Conservation (phyloP, 2,329 filamentous ascomycete species). For the Penicillium verrucosum region DNA sequence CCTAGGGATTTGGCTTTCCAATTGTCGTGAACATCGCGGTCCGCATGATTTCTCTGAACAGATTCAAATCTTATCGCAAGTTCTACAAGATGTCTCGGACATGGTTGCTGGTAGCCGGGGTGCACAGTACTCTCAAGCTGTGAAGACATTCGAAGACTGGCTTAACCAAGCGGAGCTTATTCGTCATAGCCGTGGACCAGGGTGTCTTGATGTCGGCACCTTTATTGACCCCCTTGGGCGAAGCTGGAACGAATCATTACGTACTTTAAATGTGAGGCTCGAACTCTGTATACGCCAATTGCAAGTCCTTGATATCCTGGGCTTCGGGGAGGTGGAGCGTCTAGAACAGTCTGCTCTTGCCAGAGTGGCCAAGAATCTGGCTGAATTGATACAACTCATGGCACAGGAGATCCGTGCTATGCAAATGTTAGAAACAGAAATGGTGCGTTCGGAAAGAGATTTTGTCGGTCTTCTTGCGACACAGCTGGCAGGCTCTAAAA, state of each 20-base stretch:
- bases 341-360: slow-evolving; percentile 32
- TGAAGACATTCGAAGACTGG: slow-evolving; percentile 39
- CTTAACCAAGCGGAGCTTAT: slow-evolving; percentile 30
- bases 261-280: slow-evolving; percentile 30
- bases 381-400: slow-evolving; percentile 34
- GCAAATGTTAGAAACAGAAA: slow-evolving; percentile 34
- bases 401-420: slow-evolving; percentile 38
- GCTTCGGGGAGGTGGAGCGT: slow-evolving; percentile 26
- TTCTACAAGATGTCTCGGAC: slow-evolving; percentile 39
- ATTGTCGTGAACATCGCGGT: slow-evolving; percentile 27
- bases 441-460: slow-evolving; percentile 34
- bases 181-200: slow-evolving; percentile 12
- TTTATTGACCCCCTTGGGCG: slow-evolving; percentile 38
- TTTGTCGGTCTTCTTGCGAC: slow-evolving; percentile 33
- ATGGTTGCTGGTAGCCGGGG: slow-evolving; percentile 23
- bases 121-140: slow-evolving; percentile 30
- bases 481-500: slow-evolving; percentile 16
- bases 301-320: slow-evolving; percentile 37
- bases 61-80: slow-evolving; percentile 38
- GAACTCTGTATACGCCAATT: slow-evolving; percentile 37
- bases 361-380: slow-evolving; percentile 29
- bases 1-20: slow-evolving; percentile 34
- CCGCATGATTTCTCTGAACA: slow-evolving; percentile 35
- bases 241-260: slow-evolving; percentile 36
- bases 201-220: slow-evolving; percentile 10